Conservation (phyloP, 495 filamentous ascomycete genomes). For the Penicillium tannophilum region DNA sequence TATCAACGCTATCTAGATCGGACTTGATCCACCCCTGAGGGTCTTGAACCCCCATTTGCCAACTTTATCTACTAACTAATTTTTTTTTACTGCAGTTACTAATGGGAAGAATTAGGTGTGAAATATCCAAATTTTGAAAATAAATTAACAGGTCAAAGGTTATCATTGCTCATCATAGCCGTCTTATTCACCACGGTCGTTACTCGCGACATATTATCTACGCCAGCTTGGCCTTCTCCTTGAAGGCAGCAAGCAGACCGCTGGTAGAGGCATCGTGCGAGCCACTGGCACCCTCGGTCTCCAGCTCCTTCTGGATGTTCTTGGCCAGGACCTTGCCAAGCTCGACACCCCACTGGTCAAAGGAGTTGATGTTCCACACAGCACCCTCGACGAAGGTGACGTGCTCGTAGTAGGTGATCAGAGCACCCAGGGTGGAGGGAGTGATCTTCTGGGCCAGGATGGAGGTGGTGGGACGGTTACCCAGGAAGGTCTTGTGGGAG, state of each 20-base stretch:
- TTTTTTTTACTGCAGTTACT: neutral
- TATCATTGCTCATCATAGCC: slow-evolving; percentile 35
- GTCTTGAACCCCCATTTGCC: neutral
- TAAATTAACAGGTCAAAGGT: slow-evolving; percentile 11
- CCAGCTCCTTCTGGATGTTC: slow-evolving; percentile 80
- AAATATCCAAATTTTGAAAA: slow-evolving; percentile 6
- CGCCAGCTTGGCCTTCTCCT: slow-evolving; percentile 61
- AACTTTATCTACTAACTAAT: neutral
- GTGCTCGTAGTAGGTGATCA: slow-evolving; percentile 99
- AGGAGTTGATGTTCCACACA: slow-evolving; percentile 98
- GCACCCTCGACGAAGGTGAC: slow-evolving; percentile 97
- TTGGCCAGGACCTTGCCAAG: slow-evolving; percentile 94
- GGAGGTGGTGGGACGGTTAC: slow-evolving; percentile 93
- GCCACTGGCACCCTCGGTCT: slow-evolving; percentile 66
- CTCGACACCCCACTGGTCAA: slow-evolving; percentile 99
- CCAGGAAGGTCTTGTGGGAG: slow-evolving; percentile 98
- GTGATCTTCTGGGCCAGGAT: slow-evolving; percentile 95
- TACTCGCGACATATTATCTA: slow-evolving; percentile 23
- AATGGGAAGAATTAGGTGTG: neutral
- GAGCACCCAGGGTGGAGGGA: slow-evolving; percentile 85
- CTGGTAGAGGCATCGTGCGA: slow-evolving; percentile 85
- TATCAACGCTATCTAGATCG: slow-evolving; percentile 7
- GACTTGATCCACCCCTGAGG: slow-evolving; percentile 1
- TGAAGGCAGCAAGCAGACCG: slow-evolving; percentile 86
- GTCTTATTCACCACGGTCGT: slow-evolving; percentile 18